Percentiles rank a stretch among this genome's conserved stretches.
These are phyloP conservation scores for Guyanaporus albipodus DNA, from an alignment of 768 basidiomycete species.

Conservation along the genomic window DNA sequence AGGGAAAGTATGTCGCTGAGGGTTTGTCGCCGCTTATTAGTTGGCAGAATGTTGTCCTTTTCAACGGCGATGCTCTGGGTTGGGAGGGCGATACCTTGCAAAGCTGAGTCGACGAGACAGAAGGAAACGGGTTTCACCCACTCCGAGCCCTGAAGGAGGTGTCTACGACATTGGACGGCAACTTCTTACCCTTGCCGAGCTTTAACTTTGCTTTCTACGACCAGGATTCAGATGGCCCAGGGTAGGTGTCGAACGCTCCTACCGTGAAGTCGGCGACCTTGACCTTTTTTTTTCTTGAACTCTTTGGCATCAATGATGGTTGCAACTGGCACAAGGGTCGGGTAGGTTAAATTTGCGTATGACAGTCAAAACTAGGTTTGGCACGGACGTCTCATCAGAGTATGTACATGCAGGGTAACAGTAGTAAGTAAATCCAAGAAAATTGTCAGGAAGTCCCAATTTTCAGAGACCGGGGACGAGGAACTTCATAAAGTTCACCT, in stretches of 20 bases:
- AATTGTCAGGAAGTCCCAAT: conserved; percentile 9
- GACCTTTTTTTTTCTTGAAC: conserved; percentile 80
- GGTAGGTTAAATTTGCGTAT: no score
- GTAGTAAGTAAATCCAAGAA: neutral
- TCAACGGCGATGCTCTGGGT: conserved; percentile 69
- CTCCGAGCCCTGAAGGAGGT: conserved; percentile 95
- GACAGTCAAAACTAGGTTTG: no score
- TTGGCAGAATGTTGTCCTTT: conserved; percentile 55
- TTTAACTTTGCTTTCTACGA: conserved; percentile 91
- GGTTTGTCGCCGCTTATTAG: conserved; percentile 71
- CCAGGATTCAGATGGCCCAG: neutral
- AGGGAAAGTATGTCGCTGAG: conserved; percentile 75
- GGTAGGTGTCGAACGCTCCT: conserved; percentile 12
- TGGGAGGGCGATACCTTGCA: conserved; percentile 82
- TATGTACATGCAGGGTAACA: conserved; percentile 10
- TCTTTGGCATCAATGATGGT: conserved; percentile 66
- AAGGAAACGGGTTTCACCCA: conserved; percentile 37
- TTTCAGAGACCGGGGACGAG: conserved; percentile 29
- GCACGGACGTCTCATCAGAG: neutral
- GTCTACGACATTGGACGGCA: conserved; percentile 81
- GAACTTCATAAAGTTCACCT: conserved; percentile 66
- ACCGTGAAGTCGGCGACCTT: conserved; percentile 87
- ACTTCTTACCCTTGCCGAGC: conserved; percentile 90
- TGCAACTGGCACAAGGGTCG: neutral
- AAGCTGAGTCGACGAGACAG: conserved; percentile 7